Evolutionary conservation across 1,284 basidiomycete species (phyloP).

Genomic region (Fomitopsis palustris): DNA sequence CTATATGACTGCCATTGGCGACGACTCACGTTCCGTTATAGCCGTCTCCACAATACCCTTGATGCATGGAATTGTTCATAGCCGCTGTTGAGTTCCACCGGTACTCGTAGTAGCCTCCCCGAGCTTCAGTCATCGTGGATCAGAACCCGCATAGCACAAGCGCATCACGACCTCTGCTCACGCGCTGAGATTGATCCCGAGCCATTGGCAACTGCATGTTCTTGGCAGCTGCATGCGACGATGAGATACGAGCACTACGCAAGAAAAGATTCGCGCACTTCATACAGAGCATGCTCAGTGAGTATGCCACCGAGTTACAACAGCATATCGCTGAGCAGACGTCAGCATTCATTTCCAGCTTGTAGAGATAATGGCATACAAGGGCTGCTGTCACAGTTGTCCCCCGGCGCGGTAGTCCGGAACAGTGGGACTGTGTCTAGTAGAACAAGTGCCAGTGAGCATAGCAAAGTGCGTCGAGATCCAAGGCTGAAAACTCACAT

Average conservation of each 20-base stretch:
- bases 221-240: slow-evolving; percentile 13
- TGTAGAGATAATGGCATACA: slow-evolving; percentile 4
- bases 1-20: not conserved
- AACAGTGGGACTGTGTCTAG: slow-evolving; percentile 13
- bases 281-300: slow-evolving; percentile 21
- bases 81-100: not conserved
- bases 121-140: not conserved
- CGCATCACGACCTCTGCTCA: not conserved
- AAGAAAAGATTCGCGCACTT: slow-evolving; percentile 11
- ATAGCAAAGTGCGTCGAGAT: not conserved
- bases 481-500: slow-evolving; percentile 9
- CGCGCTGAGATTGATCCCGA: not conserved
- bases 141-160: not conserved
- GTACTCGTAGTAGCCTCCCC: not conserved
- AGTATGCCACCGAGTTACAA: slow-evolving; percentile 17
- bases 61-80: not conserved
- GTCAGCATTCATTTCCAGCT: not conserved
- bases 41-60: not conserved
- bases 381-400: slow-evolving; percentile 15
- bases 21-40: slow-evolving; percentile 13
- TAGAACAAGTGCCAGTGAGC: not conserved
- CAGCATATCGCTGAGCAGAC: slow-evolving; percentile 12
- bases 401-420: slow-evolving; percentile 11
- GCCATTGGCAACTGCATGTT: not conserved
- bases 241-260: not conserved